Evolutionary conservation across 192 early-diverging fungal genomes (phyloP).

Genomic region (Allomyces javanicus): DNA sequence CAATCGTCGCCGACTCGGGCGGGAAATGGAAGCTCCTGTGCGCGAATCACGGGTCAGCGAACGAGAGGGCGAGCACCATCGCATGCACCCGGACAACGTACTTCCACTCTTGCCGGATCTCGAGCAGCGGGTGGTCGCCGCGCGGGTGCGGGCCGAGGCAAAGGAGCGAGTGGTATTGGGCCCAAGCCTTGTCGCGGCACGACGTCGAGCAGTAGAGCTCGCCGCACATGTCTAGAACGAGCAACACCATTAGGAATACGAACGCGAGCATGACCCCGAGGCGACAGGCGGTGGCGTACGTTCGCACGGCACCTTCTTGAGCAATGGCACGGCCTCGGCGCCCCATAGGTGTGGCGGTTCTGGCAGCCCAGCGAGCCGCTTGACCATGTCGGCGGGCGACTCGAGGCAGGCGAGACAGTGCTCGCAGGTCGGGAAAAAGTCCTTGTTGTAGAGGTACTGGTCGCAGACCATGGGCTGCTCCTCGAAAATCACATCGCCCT

Average conservation of each 20-base stretch:
- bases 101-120: slow-evolving; percentile 2
- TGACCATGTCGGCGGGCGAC: background rate
- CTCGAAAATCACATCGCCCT: slow-evolving; percentile 1
- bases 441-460: slow-evolving; percentile 4
- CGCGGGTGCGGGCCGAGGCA: background rate
- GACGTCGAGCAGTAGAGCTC: background rate
- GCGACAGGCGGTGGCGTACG: background rate
- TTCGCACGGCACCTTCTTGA: no score
- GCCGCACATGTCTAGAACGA: background rate
- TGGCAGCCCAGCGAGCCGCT: slow-evolving; percentile 1
- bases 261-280: background rate
- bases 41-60: no score
- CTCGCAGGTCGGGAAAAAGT: slow-evolving; percentile 1
- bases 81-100: background rate
- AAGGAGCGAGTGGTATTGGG: background rate
- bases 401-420: slow-evolving; percentile 3
- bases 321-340: background rate
- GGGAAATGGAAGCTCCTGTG: slow-evolving; percentile 1
- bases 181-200: background rate
- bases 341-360: background rate
- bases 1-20: slow-evolving; percentile 2
- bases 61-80: no score
- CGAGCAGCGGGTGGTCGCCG: background rate
- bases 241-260: background rate
- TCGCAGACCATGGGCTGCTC: slow-evolving; percentile 2